Conservation (phyloP, 2,329 filamentous ascomycete genomes). For the Venturia effusa region DNA sequence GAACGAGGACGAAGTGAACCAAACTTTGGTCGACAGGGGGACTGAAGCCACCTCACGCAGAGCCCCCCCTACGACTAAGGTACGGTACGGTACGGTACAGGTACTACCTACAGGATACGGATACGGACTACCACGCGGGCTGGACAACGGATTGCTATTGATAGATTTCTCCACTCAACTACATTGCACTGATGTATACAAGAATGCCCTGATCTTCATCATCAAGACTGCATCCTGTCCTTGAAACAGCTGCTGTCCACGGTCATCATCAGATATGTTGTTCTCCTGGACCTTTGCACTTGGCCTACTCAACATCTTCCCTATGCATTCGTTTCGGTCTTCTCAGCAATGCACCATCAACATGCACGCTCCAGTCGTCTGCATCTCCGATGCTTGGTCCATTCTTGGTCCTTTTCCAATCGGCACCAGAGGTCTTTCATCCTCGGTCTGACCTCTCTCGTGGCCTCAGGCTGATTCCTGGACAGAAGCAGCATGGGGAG, state of each 20-base stretch:
- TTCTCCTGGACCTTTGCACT: conserved; percentile 2
- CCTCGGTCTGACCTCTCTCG: conserved; percentile 15
- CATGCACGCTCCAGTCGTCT: conserved; percentile 14
- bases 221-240: not conserved
- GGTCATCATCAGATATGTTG: not conserved
- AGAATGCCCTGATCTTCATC: not conserved
- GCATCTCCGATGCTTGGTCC: conserved; percentile 35
- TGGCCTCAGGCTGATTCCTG: conserved; percentile 13
- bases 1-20: not conserved
- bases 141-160: not conserved
- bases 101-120: too few species aligned
- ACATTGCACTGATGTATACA: not conserved
- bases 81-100: too few species aligned
- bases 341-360: not conserved
- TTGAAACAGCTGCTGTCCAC: not conserved
- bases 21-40: not conserved
- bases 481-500: conserved; percentile 46
- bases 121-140: not conserved
- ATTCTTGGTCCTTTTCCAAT: conserved; percentile 47
- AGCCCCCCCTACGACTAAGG: too few species aligned
- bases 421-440: conserved; percentile 41
- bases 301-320: not conserved
- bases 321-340: not conserved
- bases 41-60: too few species aligned
- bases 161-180: not conserved